Conservation (phyloP, 257 asterid genomes). For the Ballota nigra region DNA sequence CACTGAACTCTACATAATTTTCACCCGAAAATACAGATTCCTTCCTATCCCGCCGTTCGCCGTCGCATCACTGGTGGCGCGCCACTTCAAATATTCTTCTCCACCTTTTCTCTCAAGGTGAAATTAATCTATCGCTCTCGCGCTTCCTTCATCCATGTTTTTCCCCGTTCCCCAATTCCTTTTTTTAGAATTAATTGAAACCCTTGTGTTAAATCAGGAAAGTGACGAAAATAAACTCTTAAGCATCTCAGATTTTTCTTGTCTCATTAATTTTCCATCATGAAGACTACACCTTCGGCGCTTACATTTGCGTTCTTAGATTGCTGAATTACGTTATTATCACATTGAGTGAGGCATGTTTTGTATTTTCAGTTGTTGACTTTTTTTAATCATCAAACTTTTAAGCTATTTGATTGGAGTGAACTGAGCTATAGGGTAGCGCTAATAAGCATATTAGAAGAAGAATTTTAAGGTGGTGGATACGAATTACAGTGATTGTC, state of each 20-base stretch:
- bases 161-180: neutral
- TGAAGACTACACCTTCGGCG: neutral
- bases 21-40: neutral
- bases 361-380: neutral
- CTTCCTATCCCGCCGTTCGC: neutral
- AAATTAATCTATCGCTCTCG: neutral
- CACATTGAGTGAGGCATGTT: neutral
- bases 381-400: neutral
- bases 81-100: neutral
- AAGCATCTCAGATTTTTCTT: neutral
- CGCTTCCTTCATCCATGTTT: neutral
- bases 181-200: neutral
- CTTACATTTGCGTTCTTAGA: neutral
- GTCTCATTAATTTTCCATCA: neutral
- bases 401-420: neutral
- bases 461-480: conserved; percentile 3
- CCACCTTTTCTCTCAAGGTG: neutral
- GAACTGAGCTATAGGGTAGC: neutral
- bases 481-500: neutral
- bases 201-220: neutral
- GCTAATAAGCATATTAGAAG: neutral
- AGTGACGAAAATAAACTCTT: neutral
- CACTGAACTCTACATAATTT: neutral
- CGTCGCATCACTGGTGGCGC: neutral
- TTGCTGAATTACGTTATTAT: neutral